Evolutionary conservation across 192 early-diverging fungal species (phyloP).

Genomic region (Kappamyces sp.): DNA sequence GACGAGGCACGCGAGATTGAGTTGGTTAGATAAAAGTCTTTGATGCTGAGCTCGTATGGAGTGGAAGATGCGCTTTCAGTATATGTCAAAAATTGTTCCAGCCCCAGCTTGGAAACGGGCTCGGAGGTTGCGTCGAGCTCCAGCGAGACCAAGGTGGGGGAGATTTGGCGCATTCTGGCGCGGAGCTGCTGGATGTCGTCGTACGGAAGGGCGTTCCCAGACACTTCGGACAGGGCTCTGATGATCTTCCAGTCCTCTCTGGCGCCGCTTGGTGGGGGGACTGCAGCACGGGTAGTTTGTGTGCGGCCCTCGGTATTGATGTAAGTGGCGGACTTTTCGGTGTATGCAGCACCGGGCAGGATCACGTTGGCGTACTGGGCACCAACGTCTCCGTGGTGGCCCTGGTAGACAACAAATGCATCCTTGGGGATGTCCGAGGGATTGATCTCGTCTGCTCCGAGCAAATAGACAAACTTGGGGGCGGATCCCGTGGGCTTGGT

Average conservation of each 20-base stretch:
- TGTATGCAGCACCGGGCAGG: conserved; percentile 91
- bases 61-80: conserved; percentile 11
- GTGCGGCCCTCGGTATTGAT: conserved; percentile 96
- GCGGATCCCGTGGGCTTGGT: conserved; percentile 24
- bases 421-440: conserved; percentile 72
- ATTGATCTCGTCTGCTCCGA: conserved; percentile 83
- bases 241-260: conserved; percentile 99
- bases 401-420: conserved; percentile 98
- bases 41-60: conserved; percentile 59
- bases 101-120: conserved; percentile 52
- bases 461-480: conserved; percentile 80
- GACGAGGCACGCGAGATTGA: conserved; percentile 83
- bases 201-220: conserved; percentile 79
- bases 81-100: conserved; percentile 42
- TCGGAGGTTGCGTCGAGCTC: conserved; percentile 58
- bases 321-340: conserved; percentile 92
- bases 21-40: conserved; percentile 94
- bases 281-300: conserved; percentile 88
- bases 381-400: conserved; percentile 96
- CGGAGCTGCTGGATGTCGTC: conserved; percentile 78
- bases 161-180: conserved; percentile 79
- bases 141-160: conserved; percentile 73
- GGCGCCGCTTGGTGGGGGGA: conserved; percentile 77
- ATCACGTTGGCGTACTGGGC: conserved; percentile 94
- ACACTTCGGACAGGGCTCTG: conserved; percentile 90